phyloP scores from a whole-genome alignment of 2,329 filamentous ascomycete genomes.

The Nothopassalora personata region DNA sequence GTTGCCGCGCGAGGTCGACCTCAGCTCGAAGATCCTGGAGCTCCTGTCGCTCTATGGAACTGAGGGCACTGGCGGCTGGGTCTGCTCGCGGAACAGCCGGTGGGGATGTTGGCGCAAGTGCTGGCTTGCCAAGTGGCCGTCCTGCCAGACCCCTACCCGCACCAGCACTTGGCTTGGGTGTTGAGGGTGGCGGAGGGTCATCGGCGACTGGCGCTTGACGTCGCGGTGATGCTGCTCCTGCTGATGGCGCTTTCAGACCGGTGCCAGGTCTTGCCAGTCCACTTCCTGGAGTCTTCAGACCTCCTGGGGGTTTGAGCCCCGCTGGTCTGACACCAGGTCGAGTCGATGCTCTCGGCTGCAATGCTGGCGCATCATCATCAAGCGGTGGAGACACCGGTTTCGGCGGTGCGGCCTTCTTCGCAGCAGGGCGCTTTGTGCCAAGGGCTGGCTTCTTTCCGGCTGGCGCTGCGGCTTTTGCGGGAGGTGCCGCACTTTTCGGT shows the following conservation, averaged over 20 bases:
- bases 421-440: conserved; percentile 41
- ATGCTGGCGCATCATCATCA: conserved; percentile 46
- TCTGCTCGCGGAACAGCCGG: conserved; percentile 49
- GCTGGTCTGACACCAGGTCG: conserved; percentile 43
- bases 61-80: conserved; percentile 56
- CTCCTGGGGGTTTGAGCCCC: conserved; percentile 26
- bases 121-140: conserved; percentile 75
- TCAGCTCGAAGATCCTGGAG: conserved; percentile 80
- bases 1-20: conserved; percentile 69
- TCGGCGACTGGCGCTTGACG: conserved; percentile 26
- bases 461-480: conserved; percentile 53
- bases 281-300: conserved; percentile 33
- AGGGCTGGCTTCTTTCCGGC: conserved; percentile 50
- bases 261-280: conserved; percentile 40
- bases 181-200: conserved; percentile 33
- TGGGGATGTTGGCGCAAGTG: conserved; percentile 45
- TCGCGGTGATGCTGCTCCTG: conserved; percentile 26
- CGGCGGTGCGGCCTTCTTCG: conserved; percentile 45
- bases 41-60: conserved; percentile 81
- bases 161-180: conserved; percentile 36
- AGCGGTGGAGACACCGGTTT: conserved; percentile 36
- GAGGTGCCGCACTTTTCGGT: conserved; percentile 66
- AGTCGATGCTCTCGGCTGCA: conserved; percentile 55
- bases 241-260: conserved; percentile 32
- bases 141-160: conserved; percentile 69